Base-by-base conservation (phyloP, 129 eudicot genomes). In the Silybum marianum region DNA sequence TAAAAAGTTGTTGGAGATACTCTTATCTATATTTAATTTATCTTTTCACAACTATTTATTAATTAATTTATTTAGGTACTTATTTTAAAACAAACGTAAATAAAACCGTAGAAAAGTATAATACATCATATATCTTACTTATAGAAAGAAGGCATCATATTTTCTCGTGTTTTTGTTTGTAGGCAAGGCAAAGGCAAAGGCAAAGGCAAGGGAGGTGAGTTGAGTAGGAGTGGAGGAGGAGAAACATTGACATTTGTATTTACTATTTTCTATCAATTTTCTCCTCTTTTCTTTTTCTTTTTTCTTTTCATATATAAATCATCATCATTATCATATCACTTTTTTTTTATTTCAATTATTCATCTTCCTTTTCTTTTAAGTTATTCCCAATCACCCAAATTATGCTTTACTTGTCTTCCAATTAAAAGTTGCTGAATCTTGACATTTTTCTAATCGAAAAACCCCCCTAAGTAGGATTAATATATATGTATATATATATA, bases 191-290 rank as follows among this genome's bases (percentile, higher is more conserved):
- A n/a, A n/a, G n/a, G n/a, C n/a, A 3, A 32, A 32, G 36, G 58
- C 39, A 34, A n/a, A n/a, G 30, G 30, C 30, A 14, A 2, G 19
- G 63, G 4, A 16, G 22, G 66, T 18, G 23, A 58, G 66, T 5
- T 16, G n/a, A 58, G 23, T 7, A 58, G 66, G 7, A 26, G n/a
- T 1, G 78, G 26, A 25, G 26, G 26, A 25, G 26, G 48, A 34
- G 48, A 25, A 69, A 69, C 19, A 12, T 69, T 14, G 73, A 69
- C 73, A 25, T 25, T 69, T 69, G 34, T 30, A 69, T 69, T 69
- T 69, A 58, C 23, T 58, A 58, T 58, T 58, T 58, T 58, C 66
- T 58, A 58, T 58, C 66, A 58, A 58, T 58, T 58, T 58, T 58
- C 66, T 58, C 66, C 66, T 58, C 23, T 58, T 58, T 54, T 48